These are phyloP conservation scores for Lentinus polychrous DNA, from an alignment of 1,284 basidiomycete genomes.

Conservation along the genomic window DNA sequence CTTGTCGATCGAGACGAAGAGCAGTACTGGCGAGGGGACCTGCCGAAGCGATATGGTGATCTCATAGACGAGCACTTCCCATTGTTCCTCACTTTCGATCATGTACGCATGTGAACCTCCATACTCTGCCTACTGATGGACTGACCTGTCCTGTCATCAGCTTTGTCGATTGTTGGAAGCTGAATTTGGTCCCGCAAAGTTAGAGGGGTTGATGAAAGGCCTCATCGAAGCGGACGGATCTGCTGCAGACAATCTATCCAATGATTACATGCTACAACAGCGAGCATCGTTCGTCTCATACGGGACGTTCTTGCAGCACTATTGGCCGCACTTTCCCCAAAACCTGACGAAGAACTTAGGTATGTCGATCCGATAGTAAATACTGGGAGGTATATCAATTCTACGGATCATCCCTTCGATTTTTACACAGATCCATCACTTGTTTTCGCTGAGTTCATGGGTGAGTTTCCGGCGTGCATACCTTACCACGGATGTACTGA, in stretches of 20 bases:
- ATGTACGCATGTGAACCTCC: constrained; percentile 30
- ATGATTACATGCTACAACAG: constrained; percentile 22
- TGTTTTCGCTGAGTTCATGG: constrained; percentile 66
- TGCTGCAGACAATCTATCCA: constrained; percentile 9
- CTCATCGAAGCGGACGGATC: neutral
- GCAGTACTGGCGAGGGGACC: constrained; percentile 32
- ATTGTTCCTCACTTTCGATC: constrained; percentile 61
- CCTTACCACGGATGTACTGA: neutral
- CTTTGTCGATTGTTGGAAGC: constrained; percentile 36
- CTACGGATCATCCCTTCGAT: neutral
- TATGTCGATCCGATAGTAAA: constrained; percentile 19
- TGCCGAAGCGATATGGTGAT: constrained; percentile 53
- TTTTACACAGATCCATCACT: constrained; percentile 44
- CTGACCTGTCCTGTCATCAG: constrained; percentile 19
- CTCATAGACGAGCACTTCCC: constrained; percentile 61
- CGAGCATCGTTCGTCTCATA: constrained; percentile 36
- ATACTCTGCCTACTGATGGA: neutral
- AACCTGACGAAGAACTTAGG: constrained; percentile 48
- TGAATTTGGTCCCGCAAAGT: constrained; percentile 22
- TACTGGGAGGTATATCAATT: neutral
- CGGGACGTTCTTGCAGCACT: constrained; percentile 41
- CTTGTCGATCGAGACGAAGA: constrained; percentile 46
- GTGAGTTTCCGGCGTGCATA: constrained; percentile 23
- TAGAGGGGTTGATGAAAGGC: neutral
- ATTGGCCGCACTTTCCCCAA: constrained; percentile 63